phyloP scores from a whole-genome alignment of 2,329 filamentous ascomycete genomes.

The Sporothrix variecibatus region DNA sequence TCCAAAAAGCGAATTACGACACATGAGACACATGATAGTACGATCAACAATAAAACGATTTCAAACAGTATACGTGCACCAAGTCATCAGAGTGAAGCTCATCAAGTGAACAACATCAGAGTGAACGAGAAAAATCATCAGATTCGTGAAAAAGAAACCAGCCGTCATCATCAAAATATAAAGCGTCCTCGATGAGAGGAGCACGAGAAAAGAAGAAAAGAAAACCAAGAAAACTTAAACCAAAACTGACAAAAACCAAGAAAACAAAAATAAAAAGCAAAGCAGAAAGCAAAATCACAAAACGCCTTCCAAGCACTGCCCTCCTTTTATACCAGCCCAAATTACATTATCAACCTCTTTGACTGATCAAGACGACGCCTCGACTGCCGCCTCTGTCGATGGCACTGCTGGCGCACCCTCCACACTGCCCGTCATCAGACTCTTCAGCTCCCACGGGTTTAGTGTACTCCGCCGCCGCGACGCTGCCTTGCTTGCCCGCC shows the following conservation, averaged over 20 bases:
- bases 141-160: neutral
- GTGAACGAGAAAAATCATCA: neutral
- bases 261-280: neutral
- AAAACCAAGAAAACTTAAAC: neutral
- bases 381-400: neutral
- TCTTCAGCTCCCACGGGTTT: constrained; percentile 73
- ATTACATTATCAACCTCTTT: neutral
- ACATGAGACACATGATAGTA: neutral
- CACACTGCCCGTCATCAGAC: constrained; percentile 52
- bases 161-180: constrained; percentile 13
- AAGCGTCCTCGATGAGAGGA: neutral
- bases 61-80: neutral
- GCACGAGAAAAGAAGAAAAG: neutral
- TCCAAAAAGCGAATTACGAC: neutral
- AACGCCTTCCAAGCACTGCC: neutral
- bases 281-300: neutral
- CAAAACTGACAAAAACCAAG: neutral
- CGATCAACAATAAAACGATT: neutral
- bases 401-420: neutral
- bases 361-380: neutral
- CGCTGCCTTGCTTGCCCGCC: constrained; percentile 55
- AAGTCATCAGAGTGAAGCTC: neutral
- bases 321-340: neutral
- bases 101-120: neutral
- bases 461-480: constrained; percentile 72